Base-by-base conservation (phyloP, 345 rosid species). In the Eucalyptus regnans region DNA sequence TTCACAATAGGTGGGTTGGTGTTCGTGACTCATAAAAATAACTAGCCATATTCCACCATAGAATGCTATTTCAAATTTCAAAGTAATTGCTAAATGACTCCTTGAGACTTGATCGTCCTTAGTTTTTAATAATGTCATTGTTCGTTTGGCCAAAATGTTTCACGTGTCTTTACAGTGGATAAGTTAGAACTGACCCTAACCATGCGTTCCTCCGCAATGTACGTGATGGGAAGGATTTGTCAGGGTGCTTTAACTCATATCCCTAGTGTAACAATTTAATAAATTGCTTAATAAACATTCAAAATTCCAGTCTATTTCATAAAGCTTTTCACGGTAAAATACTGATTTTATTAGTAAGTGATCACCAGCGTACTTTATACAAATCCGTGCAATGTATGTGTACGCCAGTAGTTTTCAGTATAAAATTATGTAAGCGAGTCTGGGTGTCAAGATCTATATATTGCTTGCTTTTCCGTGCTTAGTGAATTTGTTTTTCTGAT, bases 161-260 rank as follows among this genome's bases (percentile, higher is more conserved):
- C 37, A 16, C 41, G 41, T 31, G 11, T 31, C 79, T 66, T 64
- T 64, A 64, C 76, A 64, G 33, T 27, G 29, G 14, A 60, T 16
- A 60, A 60, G 66, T 64, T 64, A 64, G 37, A 64, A 0, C 20
- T 15, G 5, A 64, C 2, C 76, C 4, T 5, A 29, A 14, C 76
- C 37, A n/a, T n/a, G 37, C 37, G 2, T 64, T 1, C 2, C 41
- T n/a, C 37, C 0, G 76, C 76, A 64, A n/a, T 15, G 20, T 64
- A 64, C 20, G 3, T n/a, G 37, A 64, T 0, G 0, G 41, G 37
- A 0, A 2, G 20, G 41, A 64, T 64, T 9, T 4, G 18, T 64
- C 20, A 13, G 41, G 41, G 37, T n/a, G 76, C 76, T 64, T 64
- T n/a, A 1, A 64, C 33, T 64, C 76, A n/a, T n/a, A 31, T 15